Conservation (phyloP, 495 filamentous ascomycete genomes). For the Penicillium taxi region DNA sequence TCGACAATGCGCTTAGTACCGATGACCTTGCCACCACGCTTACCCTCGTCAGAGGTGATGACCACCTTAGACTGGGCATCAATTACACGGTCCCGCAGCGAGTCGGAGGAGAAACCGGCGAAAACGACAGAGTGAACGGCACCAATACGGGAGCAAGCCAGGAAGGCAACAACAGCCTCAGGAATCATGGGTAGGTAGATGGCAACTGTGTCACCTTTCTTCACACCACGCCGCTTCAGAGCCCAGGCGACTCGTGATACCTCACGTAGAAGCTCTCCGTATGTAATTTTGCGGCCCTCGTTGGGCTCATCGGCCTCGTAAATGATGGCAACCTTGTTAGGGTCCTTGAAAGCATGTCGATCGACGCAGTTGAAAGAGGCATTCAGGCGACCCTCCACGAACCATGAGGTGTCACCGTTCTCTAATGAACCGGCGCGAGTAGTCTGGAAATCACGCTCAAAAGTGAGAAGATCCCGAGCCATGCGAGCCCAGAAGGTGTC, state of each 20-base stretch:
- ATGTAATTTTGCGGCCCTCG: constrained; percentile 84
- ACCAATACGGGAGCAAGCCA: constrained; percentile 87
- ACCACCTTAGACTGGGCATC: constrained; percentile 86
- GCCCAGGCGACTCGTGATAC: constrained; percentile 81
- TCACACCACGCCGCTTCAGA: constrained; percentile 88
- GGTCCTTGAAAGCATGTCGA: constrained; percentile 87
- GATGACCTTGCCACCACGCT: constrained; percentile 94
- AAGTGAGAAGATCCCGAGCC: constrained; percentile 84
- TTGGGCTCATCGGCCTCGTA: constrained; percentile 93
- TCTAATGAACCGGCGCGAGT: constrained; percentile 69
- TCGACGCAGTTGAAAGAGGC: constrained; percentile 98
- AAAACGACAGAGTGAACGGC: constrained; percentile 98
- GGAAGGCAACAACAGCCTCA: constrained; percentile 83
- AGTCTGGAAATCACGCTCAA: constrained; percentile 87
- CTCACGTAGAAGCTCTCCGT: constrained; percentile 86
- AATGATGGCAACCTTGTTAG: constrained; percentile 89
- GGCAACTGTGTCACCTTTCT: constrained; percentile 95
- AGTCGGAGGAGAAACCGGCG: constrained; percentile 95
- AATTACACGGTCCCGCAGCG: constrained; percentile 88
- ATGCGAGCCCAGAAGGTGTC: constrained; percentile 82
- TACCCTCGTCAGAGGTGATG: constrained; percentile 95
- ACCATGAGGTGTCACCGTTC: constrained; percentile 88
- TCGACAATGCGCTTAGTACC: constrained; percentile 99
- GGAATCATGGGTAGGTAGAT: constrained; percentile 99
- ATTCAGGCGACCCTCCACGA: constrained; percentile 86